Base-by-base conservation (phyloP, 2,329 filamentous ascomycete species). In the Beauveria pseudobassiana region DNA sequence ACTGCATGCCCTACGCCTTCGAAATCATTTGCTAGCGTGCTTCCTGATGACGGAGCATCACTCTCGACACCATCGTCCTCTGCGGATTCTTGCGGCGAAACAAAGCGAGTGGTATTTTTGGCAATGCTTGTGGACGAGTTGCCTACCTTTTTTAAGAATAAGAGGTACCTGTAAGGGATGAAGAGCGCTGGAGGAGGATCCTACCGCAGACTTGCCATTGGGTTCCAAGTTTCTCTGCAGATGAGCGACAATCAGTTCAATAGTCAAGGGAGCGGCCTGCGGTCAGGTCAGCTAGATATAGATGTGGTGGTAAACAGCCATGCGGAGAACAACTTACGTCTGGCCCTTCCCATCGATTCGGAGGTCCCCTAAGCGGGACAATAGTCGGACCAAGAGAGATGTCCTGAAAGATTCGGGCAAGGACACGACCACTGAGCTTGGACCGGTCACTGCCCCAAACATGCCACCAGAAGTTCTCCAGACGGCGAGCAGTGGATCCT, bases 381-480 rank as follows among this genome's bases (percentile, higher is more conserved):
- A 82, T 80, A 4, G 81, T 84, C 62, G 81, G 77, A 9, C 83
- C 84, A 51, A 78, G 76, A 0, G 84, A 85, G 51, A 87, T 85
- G 38, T 84, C 75, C 67, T 81, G 75, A 66, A 83, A 87, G 5
- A 86, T 72, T 63, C 72, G 78, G 62, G 85, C 83, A 51, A 87
- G 74, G 14, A 78, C 77, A 40, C 74, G 75, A 45, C 82, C 84
- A 52, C 81, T 80, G 53, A 86, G 74, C 59, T 77, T 69, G 40
- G 80, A 77, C 30, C 80, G 76, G 64, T 85, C 75, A 66, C 85
- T 87, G 40, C 84, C 83, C 78, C 83, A 83, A 59, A 87, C 82
- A 67, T 86, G 84, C 80, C 83, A 87, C 84, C 84, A 87, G 66
- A 86, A 86, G 67, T 86, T 84, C 68, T 87, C 84, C 22, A 87